These are phyloP conservation scores for Tulasnella sp. DNA, from an alignment of 768 basidiomycete genomes.

Conservation along the genomic window DNA sequence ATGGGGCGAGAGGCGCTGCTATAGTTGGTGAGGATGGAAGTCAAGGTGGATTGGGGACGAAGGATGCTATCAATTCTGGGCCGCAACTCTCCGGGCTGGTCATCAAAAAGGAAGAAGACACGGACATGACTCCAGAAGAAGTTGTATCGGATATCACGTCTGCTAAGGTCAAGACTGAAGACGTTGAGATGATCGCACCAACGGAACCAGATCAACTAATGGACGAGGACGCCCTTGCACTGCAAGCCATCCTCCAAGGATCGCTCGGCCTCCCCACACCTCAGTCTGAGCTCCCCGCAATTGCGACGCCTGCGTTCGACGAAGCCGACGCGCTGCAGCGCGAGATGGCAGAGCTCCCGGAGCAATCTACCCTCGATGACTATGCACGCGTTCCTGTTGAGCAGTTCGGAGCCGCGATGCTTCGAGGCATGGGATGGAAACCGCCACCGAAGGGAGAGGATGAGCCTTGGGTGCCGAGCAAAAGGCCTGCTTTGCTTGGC, in stretches of 20 bases:
- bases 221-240: conserved; percentile 29
- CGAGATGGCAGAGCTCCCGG: conserved; percentile 73
- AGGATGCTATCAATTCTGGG: conserved; percentile 66
- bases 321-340: conserved; percentile 78
- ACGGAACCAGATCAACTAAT: conserved; percentile 50
- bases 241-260: conserved; percentile 31
- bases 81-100: conserved; percentile 61
- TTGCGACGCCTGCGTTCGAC: conserved; percentile 46
- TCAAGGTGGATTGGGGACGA: conserved; percentile 64
- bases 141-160: conserved; percentile 19
- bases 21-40: conserved; percentile 54
- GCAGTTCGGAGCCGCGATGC: conserved; percentile 84
- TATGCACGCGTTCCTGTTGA: conserved; percentile 86
- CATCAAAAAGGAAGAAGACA: conserved; percentile 29
- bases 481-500: conserved; percentile 78
- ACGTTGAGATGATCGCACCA: conserved; percentile 35
- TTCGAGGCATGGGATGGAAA: conserved; percentile 97
- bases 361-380: conserved; percentile 64
- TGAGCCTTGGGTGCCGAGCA: conserved; percentile 70
- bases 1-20: conserved; percentile 38
- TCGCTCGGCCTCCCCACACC: conserved; percentile 23
- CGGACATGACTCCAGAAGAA: conserved; percentile 20
- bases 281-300: conserved; percentile 41
- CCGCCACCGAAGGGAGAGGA: conserved; percentile 53
- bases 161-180: conserved; percentile 21